Evolutionary conservation across 805 yeast species (phyloP), one percentile per base, ranked within the genome.

Genomic region (Monosporozyma unispora): DNA sequence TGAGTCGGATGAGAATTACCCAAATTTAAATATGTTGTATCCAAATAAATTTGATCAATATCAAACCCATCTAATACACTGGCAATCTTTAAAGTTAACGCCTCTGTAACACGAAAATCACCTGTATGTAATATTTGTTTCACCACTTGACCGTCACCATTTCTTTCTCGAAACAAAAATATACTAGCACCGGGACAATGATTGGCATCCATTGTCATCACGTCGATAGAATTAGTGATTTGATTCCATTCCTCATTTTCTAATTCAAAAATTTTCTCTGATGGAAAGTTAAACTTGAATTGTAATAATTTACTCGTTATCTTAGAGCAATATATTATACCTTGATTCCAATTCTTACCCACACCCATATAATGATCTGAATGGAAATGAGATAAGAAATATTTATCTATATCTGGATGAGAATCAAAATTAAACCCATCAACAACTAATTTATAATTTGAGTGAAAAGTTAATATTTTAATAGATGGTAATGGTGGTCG

Each of bases 121-220:
- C 99, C 99, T 47, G 97, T 89, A 64, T 93, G 99, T 29, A 93
- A 67, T 3, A 63, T 49, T 45, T 59, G 60, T 37, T 53, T 53
- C 8, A 56, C 44, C 22, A 28, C 38, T 37, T 33, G 4, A 5
- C 6, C 21, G 25, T 3, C 48, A 47, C 10, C 44, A 41, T 40
- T 45, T 14, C 55, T 54, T 48, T 69, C 69, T 57, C 82, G 83
- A 57, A 87, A 84, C 11, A 89, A 66, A 52, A 90, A 85, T 0
- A 93, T 77, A 0, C 80, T 87, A 2, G 97, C 87, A 1, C 99
- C 99, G 1, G 99, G 99, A 66, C 99, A 93, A 67, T 93, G 99
- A 57, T 93, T 91, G 0, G 98, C 99, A 56, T 87, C 89, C 5
- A 84, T 66, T 11, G 82, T 70, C 0, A 81, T 76, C 0, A 88